Base-by-base conservation (phyloP, 2,329 filamentous ascomycete species). In the Paraconiothyrium sp. region DNA sequence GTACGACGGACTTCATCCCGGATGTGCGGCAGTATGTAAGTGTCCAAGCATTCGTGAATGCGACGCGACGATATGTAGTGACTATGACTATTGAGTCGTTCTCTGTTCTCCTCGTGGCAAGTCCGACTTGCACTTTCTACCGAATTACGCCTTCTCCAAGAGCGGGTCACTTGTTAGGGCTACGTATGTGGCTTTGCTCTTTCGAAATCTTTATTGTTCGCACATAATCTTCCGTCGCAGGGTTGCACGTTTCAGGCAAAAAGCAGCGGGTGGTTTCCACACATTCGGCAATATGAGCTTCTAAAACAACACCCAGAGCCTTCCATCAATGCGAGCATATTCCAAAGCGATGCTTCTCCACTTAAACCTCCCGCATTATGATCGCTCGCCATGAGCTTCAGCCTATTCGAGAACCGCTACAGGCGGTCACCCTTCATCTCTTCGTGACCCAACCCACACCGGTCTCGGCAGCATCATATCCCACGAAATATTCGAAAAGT, bases 171-270 rank as follows among this genome's bases (percentile, higher is more conserved):
- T 30, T 30, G 4, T 30, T 6, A 30, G 27, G 27, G 27, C 6
- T 30, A 30, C 27, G 27, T 30, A 30, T 30, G 27, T 30, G 27
- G 27, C 27, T 30, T 30, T 30, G 4, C 27, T 30, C 27, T 4
- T 30, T 6, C 27, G 6, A 30, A 30, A 30, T 30, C 27, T 30
- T 30, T 6, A 30, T 2, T 30, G 27, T 7, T 41, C 39, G 8
- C 16, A 41, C n/a, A n/a, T 7, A 8, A n/a, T 7, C 2, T n/a
- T n/a, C 39, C n/a, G 8, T 57, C 54, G 48, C 50, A 44, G 49
- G 43, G 34, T 13, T 22, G 34, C 50, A 54, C 35, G 63, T 64
- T 67, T 65, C 63, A 65, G 65, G 44, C 61, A 62, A 54, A 62
- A 65, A 34, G 48, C 48, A 54, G 30, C 58, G 54, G 54, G 54